These are phyloP conservation scores for Sugiyamaella chiloensis DNA, from an alignment of 805 yeast species.

Conservation along the genomic window DNA sequence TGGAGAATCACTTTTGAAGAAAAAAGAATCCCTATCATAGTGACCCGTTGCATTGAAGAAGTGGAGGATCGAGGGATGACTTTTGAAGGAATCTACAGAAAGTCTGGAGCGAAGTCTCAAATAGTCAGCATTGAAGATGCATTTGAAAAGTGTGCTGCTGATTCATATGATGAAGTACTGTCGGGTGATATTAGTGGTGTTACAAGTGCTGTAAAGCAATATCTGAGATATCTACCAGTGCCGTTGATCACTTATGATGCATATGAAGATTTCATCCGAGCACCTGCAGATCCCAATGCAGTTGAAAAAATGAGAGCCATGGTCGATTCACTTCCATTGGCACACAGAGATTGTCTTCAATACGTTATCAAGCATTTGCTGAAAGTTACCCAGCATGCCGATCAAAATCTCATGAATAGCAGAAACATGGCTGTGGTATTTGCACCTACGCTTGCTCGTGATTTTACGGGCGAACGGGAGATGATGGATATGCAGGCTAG, in stretches of 20 bases:
- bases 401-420: constrained; percentile 72
- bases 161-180: constrained; percentile 37
- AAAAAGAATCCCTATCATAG: constrained; percentile 62
- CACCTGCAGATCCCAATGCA: constrained; percentile 36
- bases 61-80: constrained; percentile 76
- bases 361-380: constrained; percentile 62
- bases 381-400: constrained; percentile 51
- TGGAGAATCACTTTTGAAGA: constrained; percentile 62
- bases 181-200: constrained; percentile 79
- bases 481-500: constrained; percentile 78
- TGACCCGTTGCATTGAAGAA: constrained; percentile 67
- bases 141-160: constrained; percentile 36
- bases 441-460: constrained; percentile 89
- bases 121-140: constrained; percentile 45
- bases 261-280: constrained; percentile 64
- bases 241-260: constrained; percentile 72
- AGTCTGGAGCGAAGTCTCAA: constrained; percentile 78
- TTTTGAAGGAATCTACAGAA: constrained; percentile 84
- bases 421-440: constrained; percentile 86
- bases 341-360: constrained; percentile 60
- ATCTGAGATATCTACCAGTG: constrained; percentile 76
- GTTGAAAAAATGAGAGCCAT: constrained; percentile 46
- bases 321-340: constrained; percentile 55
- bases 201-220: constrained; percentile 82
- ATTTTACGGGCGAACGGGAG: constrained; percentile 74